Evolutionary conservation across 2,329 filamentous ascomycete species (phyloP).

Genomic region (Aspergillus novoparasiticus): DNA sequence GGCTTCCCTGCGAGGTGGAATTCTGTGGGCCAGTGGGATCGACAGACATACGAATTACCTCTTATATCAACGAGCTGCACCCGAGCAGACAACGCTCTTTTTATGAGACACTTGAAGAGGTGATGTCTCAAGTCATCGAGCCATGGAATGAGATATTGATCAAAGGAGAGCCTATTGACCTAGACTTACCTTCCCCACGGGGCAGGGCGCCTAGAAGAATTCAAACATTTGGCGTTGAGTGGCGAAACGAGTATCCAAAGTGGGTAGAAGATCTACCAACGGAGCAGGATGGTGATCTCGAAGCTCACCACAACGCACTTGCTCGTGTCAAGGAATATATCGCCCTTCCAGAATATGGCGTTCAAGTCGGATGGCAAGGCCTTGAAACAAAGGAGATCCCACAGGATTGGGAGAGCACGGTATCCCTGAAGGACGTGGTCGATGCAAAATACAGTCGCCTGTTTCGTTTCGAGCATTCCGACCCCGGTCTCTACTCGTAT

Average conservation of each 20-base stretch:
- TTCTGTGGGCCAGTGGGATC: constrained; percentile 11
- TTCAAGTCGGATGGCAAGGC: neutral
- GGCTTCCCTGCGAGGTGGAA: constrained; percentile 19
- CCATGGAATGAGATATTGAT: neutral
- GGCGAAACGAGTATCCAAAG: neutral
- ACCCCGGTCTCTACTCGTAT: constrained; percentile 19
- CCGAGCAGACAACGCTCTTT: neutral
- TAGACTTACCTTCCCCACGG: too few relatives aligned
- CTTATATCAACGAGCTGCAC: neutral
- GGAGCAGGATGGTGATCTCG: neutral
- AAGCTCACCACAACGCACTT: neutral
- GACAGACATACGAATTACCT: constrained; percentile 9
- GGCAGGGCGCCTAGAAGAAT: neutral
- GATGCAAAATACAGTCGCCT: constrained; percentile 9
- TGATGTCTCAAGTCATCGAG: neutral
- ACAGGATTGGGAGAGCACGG: constrained; percentile 7
- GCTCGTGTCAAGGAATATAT: neutral
- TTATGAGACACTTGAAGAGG: neutral
- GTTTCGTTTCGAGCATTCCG: constrained; percentile 17
- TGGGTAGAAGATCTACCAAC: neutral
- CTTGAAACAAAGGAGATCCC: constrained; percentile 2
- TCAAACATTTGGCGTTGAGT: neutral
- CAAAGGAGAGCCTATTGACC: too few relatives aligned
- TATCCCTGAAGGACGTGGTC: neutral
- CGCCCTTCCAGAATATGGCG: neutral